Evolutionary conservation across 495 filamentous ascomycete species (phyloP).

Genomic region (Aspergillus ostianus): DNA sequence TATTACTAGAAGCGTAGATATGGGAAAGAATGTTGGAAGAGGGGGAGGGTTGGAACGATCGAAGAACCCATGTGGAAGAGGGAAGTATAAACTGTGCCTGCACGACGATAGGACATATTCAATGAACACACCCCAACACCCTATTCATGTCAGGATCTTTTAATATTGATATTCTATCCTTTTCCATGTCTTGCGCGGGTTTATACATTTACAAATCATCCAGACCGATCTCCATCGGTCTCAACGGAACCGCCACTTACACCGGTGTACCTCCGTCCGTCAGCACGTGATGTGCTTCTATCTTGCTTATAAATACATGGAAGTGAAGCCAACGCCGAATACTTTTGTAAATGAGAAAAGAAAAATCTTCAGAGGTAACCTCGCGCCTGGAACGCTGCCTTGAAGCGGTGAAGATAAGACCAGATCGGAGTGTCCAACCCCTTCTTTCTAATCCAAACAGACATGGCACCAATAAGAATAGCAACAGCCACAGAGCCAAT

Average conservation of each 20-base stretch:
- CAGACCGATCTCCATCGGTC: neutral
- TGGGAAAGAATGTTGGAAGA: neutral
- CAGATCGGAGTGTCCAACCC: conserved; percentile 44
- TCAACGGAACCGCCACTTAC: neutral
- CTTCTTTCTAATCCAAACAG: conserved; percentile 49
- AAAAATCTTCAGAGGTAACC: conserved; percentile 4
- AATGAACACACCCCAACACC: too few relatives aligned
- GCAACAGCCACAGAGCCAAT: conserved; percentile 59
- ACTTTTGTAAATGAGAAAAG: neutral
- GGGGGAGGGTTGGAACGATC: too few relatives aligned
- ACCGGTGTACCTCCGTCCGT: neutral
- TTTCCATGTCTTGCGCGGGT: neutral
- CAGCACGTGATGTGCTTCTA: neutral
- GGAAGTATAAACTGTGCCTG: too few relatives aligned
- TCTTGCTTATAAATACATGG: conserved; percentile 2
- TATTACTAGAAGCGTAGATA: too few relatives aligned
- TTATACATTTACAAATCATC: neutral
- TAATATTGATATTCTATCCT: too few relatives aligned
- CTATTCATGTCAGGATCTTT: too few relatives aligned
- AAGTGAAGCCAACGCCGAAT: neutral
- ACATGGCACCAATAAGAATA: conserved; percentile 58
- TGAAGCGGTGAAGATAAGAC: conserved; percentile 33
- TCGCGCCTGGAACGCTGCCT: conserved; percentile 23
- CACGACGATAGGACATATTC: too few relatives aligned
- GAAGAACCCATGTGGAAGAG: too few relatives aligned